phyloP scores from a whole-genome alignment of 768 basidiomycete genomes.

The Tricholoma matsutake region DNA sequence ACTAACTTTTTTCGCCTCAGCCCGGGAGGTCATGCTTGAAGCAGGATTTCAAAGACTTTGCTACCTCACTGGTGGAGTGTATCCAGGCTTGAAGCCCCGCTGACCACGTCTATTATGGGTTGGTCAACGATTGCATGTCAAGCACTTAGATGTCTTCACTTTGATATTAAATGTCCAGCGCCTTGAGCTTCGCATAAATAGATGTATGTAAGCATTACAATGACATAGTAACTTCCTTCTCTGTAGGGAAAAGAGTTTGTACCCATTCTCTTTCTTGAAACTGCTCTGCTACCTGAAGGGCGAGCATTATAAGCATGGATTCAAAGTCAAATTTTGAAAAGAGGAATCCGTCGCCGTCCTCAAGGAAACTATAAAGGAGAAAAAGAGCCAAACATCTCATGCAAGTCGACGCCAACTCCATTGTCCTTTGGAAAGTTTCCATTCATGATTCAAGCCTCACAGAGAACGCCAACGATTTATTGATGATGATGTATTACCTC shows the following conservation, averaged over 20 bases:
- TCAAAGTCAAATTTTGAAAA: no score
- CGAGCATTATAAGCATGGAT: no score
- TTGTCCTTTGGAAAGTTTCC: no score
- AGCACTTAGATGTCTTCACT: background rate
- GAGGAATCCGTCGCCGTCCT: no score
- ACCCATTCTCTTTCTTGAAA: no score
- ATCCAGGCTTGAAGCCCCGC: constrained; percentile 26
- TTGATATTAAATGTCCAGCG: background rate
- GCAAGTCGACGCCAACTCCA: no score
- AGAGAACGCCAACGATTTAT: background rate
- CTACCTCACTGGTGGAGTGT: constrained; percentile 41
- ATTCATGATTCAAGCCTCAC: background rate
- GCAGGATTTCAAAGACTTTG: constrained; percentile 53
- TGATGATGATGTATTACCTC: background rate
- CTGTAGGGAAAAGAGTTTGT: no score
- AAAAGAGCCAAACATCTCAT: no score
- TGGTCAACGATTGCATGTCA: background rate
- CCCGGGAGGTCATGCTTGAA: constrained; percentile 48
- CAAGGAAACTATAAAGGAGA: no score
- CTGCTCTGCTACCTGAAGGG: no score
- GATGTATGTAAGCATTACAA: no score
- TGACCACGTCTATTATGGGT: background rate
- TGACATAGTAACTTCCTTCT: no score
- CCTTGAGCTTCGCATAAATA: background rate
- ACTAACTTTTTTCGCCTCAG: constrained; percentile 20